Base-by-base conservation (phyloP, 352 stramenopile species). In the Salisapilia sapeloensis region DNA sequence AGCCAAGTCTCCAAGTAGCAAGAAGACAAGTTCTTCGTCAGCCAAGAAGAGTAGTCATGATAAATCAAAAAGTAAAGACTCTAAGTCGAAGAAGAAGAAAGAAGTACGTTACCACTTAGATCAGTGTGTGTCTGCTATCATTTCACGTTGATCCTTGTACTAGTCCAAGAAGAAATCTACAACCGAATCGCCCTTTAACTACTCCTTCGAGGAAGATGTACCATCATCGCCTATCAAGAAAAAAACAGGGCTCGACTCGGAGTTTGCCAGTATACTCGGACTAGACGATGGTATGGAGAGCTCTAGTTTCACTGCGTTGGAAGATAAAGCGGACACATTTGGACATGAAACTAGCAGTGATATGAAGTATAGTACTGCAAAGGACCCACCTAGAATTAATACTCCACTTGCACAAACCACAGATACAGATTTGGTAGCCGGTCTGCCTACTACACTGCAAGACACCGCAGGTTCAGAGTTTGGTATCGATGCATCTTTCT, bases 211-310 rank as follows among this genome's bases (percentile, higher is more conserved):
- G 10, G 41, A 50, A n/a, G 18, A 20, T n/a, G 35, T 23, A 2
- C 33, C 44, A 4, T 24, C 39, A 17, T 42, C 46, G 4, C 37
- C 35, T 1, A 42, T 44, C 29, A 63, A 57, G 38, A 71, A 67
- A 28, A 75, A 64, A 15, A 43, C 40, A 6, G 42, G 27, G 8
- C 46, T 82, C 5, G 58, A 79, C 29, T 57, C 58, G 30, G 66
- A 82, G 33, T 82, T 82, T 33, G 51, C 58, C 5, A 60, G 72
- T 19, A 79, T 82, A 60, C 34, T 82, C 2, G 60, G 60, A 0
- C 41, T 80, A 0, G 60, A 72, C n/a, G 48, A 67, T 24, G 40
- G n/a, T n/a, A n/a, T n/a, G n/a, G n/a, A n/a, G n/a, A n/a, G n/a
- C n/a, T n/a, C n/a, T n/a, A n/a, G n/a, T n/a, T n/a, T n/a, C n/a